Evolutionary conservation across 2,329 filamentous ascomycete genomes (phyloP).

Genomic region (Exutisphaerella laricina): DNA sequence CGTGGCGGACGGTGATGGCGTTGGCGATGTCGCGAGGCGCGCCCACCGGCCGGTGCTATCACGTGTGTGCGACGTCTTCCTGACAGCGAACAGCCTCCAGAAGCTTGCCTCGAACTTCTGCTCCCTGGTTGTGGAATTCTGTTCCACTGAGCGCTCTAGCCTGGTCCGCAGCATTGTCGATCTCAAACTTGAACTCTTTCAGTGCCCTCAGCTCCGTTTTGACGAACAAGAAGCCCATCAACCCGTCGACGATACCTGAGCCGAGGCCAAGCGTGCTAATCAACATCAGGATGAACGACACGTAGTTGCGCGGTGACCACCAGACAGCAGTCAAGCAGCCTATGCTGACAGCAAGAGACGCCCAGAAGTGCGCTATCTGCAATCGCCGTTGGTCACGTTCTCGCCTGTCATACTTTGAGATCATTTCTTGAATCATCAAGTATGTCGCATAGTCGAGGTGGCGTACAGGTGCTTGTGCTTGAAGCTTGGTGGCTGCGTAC

Average conservation of each 20-base stretch:
- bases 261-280: slow-evolving; percentile 71
- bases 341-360: slow-evolving; percentile 60
- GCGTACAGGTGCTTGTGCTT: neutral
- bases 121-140: too few species aligned
- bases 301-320: slow-evolving; percentile 73
- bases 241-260: slow-evolving; percentile 72
- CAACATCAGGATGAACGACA: slow-evolving; percentile 74
- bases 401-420: slow-evolving; percentile 61
- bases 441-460: slow-evolving; percentile 40
- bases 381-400: slow-evolving; percentile 67
- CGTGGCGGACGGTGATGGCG: too few species aligned
- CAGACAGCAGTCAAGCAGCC: slow-evolving; percentile 76
- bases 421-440: slow-evolving; percentile 67
- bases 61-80: too few species aligned
- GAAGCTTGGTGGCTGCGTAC: neutral
- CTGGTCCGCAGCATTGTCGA: slow-evolving; percentile 58
- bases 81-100: too few species aligned
- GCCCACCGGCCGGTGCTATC: too few species aligned
- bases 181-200: slow-evolving; percentile 91
- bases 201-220: slow-evolving; percentile 75
- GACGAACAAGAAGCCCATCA: slow-evolving; percentile 84
- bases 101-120: too few species aligned
- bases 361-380: slow-evolving; percentile 68
- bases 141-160: too few species aligned
- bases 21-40: too few species aligned